These are phyloP conservation scores for Vigna hirtella DNA, from an alignment of 306 rosid species.

Conservation along the genomic window DNA sequence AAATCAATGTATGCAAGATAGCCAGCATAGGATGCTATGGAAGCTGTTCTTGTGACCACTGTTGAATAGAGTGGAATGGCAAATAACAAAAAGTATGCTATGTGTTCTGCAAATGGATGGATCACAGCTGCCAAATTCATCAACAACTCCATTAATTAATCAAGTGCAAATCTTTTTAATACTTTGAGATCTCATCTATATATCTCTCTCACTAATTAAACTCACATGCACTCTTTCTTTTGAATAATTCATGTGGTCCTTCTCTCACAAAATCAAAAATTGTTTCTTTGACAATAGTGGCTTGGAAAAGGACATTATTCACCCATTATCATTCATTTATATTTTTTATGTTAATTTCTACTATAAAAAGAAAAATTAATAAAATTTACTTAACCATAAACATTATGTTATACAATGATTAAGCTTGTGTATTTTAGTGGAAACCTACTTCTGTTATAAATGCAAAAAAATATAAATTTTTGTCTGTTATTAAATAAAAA, in stretches of 20 bases:
- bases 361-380: not conserved
- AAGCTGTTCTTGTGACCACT: conserved; percentile 49
- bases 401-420: too few species aligned
- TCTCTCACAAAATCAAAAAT: not conserved
- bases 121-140: conserved; percentile 61
- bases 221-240: not conserved
- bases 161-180: too few species aligned
- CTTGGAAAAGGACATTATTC: not conserved
- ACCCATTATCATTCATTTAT: not conserved
- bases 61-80: conserved; percentile 62
- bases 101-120: conserved; percentile 83
- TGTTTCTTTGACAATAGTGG: not conserved
- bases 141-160: not conserved
- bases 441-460: too few species aligned
- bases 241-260: not conserved
- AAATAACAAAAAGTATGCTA: conserved; percentile 63
- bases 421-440: too few species aligned
- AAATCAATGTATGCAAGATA: conserved; percentile 62
- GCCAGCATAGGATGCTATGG: conserved; percentile 49
- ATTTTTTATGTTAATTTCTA: not conserved
- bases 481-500: too few species aligned
- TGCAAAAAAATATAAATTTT: too few species aligned
- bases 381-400: too few species aligned
- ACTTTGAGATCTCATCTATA: not conserved
- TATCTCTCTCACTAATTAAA: not conserved